Evolutionary conservation across 768 basidiomycete species (phyloP).

Genomic region (Mycena haematopus): DNA sequence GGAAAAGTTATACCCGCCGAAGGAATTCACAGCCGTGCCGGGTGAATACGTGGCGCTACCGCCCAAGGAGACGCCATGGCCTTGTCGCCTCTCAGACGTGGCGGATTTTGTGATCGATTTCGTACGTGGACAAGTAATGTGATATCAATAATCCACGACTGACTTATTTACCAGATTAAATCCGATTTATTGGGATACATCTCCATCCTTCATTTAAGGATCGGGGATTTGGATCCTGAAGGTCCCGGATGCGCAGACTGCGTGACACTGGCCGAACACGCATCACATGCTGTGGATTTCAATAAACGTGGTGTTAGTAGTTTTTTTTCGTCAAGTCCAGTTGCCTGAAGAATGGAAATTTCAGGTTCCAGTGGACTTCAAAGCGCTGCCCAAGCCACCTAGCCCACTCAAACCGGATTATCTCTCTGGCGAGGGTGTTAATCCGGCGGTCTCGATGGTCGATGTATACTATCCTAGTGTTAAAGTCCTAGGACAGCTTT

Average conservation of each 20-base stretch:
- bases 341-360: background rate
- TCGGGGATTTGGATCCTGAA: conserved; percentile 42
- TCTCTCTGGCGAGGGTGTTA: conserved; percentile 47
- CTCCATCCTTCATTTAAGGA: conserved; percentile 49
- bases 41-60: conserved; percentile 48
- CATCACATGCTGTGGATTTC: conserved; percentile 57
- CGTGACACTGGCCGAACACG: conserved; percentile 48
- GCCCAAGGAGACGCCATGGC: conserved; percentile 38
- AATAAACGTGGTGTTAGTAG: conserved; percentile 47
- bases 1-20: conserved; percentile 39
- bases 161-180: conserved; percentile 33
- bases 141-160: background rate
- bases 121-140: conserved; percentile 36
- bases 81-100: conserved; percentile 50
- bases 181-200: conserved; percentile 50
- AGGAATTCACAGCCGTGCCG: conserved; percentile 32
- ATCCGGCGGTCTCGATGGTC: conserved; percentile 26
- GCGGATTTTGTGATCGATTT: conserved; percentile 56
- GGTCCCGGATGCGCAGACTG: conserved; percentile 45
- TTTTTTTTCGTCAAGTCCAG: background rate
- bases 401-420: conserved; percentile 46
- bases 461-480: conserved; percentile 46
- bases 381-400: conserved; percentile 40
- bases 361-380: conserved; percentile 41
- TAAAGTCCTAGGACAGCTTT: conserved; percentile 52